Conservation (phyloP, 139 green algal genomes). For the Micractinium sp. region DNA sequence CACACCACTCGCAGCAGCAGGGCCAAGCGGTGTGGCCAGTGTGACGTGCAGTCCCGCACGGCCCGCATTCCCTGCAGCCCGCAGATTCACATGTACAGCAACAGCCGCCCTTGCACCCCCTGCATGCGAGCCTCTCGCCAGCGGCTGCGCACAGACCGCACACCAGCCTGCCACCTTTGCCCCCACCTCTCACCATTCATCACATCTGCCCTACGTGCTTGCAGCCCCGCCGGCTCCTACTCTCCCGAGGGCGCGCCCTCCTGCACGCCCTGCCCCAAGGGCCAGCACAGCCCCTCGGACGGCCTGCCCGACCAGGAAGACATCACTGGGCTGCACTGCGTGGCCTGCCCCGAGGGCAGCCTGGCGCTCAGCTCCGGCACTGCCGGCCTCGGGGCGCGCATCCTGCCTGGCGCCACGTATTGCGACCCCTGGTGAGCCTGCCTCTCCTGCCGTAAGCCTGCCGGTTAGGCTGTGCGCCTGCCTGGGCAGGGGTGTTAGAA, state of each 20-base stretch:
- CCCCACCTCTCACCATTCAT: background rate
- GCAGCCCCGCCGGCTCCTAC: background rate
- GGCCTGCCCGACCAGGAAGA: background rate
- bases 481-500: no score
- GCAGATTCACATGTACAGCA: no score
- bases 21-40: no score
- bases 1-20: no score
- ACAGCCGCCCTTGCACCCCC: background rate
- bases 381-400: background rate
- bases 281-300: background rate
- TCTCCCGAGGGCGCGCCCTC: background rate
- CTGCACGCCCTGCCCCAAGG: background rate
- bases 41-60: no score
- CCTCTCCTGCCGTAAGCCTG: no score
- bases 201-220: background rate
- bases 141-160: background rate
- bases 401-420: background rate
- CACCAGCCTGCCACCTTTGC: background rate
- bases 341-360: background rate
- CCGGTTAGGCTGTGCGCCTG: no score
- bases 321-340: background rate
- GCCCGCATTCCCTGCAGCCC: no score
- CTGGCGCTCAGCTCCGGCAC: background rate
- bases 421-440: background rate
- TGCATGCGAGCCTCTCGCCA: background rate